Percentiles rank a stretch among this genome's conserved stretches.
Conservation (phyloP, 2,329 filamentous ascomycete genomes). For the Sarocladiaceae sp. region DNA sequence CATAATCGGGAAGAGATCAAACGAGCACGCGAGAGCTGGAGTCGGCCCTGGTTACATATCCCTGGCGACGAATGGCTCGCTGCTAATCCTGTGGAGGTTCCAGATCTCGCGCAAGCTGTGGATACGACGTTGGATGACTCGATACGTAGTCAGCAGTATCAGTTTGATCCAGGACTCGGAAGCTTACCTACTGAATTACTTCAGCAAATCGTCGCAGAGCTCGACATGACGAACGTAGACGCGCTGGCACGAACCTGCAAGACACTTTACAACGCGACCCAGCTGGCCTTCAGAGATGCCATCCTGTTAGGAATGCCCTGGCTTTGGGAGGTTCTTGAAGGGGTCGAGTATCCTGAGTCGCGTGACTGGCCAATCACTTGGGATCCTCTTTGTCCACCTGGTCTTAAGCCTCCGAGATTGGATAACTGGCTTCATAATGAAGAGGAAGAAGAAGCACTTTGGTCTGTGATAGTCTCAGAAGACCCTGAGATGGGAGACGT, state of each 20-base stretch:
- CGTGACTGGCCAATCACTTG: conserved; percentile 4
- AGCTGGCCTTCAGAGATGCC: neutral
- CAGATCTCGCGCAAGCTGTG: neutral
- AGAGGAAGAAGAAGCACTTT: neutral
- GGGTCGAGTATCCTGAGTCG: neutral
- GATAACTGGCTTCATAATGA: neutral
- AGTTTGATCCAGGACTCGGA: too few species aligned
- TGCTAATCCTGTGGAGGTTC: conserved; percentile 3
- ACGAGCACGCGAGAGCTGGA: neutral
- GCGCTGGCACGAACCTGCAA: neutral
- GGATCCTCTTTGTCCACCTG: conserved; percentile 5
- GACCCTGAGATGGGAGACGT: neutral
- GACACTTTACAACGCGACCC: neutral
- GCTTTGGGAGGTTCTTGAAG: neutral
- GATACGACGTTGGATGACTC: neutral
- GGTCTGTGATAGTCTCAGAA: neutral
- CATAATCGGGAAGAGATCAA: too few species aligned
- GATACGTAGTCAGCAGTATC: neutral
- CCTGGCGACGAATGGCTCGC: conserved; percentile 4
- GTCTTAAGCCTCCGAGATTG: neutral
- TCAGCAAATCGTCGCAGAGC: neutral
- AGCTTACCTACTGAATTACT: conserved; percentile 2
- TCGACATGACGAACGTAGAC: neutral
- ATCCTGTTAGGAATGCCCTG: neutral
- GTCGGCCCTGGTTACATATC: neutral